Evolutionary conservation across 225 moss, liverwort and hornwort species (phyloP).

Genomic region (Pseudoscleropodium purum): DNA sequence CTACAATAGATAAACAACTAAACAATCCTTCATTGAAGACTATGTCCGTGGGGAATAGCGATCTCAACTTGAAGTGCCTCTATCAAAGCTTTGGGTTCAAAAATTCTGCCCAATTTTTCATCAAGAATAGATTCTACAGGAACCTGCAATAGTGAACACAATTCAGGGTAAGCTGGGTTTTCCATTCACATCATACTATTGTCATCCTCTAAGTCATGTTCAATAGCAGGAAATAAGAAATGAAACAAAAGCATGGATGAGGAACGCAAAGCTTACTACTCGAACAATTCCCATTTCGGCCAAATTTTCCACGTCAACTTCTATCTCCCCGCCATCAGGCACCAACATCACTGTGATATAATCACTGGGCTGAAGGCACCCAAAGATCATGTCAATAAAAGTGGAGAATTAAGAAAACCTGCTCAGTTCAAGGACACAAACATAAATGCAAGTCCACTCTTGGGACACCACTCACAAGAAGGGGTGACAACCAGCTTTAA

Average conservation of each 20-base stretch:
- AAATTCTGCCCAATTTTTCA: slow-evolving; percentile 55
- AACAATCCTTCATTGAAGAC: slow-evolving; percentile 6
- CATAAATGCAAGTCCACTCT: background rate
- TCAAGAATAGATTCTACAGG: slow-evolving; percentile 57
- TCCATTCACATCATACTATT: background rate
- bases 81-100: slow-evolving; percentile 71
- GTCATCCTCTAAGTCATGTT: background rate
- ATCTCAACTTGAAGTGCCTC: slow-evolving; percentile 55
- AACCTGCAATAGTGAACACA: slow-evolving; percentile 45
- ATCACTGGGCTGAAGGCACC: slow-evolving; percentile 51
- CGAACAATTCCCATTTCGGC: slow-evolving; percentile 54
- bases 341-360: slow-evolving; percentile 83
- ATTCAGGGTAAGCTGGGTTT: background rate
- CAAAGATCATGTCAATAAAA: background rate
- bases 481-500: background rate
- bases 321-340: slow-evolving; percentile 70
- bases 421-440: background rate
- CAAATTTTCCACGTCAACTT: slow-evolving; percentile 52
- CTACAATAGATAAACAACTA: background rate
- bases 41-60: slow-evolving; percentile 8
- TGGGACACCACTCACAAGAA: background rate
- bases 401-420: background rate
- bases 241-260: background rate
- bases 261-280: slow-evolving; percentile 42
- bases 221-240: background rate